Conservation (phyloP, 2,329 filamentous ascomycete genomes). For the Botrytis fabae region DNA sequence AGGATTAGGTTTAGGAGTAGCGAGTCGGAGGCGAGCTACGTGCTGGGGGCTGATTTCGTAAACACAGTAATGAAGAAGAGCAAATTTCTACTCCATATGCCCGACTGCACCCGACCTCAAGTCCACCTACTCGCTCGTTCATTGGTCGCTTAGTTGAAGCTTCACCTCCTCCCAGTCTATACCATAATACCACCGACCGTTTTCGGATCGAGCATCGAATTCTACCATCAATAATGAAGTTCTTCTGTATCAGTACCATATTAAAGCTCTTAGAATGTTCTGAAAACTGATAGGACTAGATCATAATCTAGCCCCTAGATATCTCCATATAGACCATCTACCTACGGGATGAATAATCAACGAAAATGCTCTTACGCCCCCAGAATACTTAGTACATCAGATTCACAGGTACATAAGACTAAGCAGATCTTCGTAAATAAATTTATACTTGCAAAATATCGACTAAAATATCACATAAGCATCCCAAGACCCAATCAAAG, state of each 20-base stretch:
- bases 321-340: background rate
- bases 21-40: too few relatives aligned
- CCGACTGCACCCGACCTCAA: too few relatives aligned
- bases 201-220: too few relatives aligned
- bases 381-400: background rate
- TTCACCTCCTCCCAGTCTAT: too few relatives aligned
- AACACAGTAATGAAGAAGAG: too few relatives aligned
- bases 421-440: background rate
- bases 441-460: background rate
- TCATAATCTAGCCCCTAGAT: background rate
- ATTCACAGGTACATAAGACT: background rate
- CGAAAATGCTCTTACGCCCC: background rate
- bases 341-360: background rate
- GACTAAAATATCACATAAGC: slow-evolving; percentile 11
- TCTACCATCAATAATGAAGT: too few relatives aligned
- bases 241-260: background rate
- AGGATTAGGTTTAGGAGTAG: too few relatives aligned
- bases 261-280: background rate
- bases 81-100: too few relatives aligned
- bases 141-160: too few relatives aligned
- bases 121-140: too few relatives aligned
- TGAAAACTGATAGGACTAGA: background rate
- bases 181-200: too few relatives aligned
- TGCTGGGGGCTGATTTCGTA: too few relatives aligned
- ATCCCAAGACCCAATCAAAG: background rate